These are phyloP conservation scores for Aspergillus sclerotialis DNA, from an alignment of 2,329 filamentous ascomycete genomes.

Conservation along the genomic window DNA sequence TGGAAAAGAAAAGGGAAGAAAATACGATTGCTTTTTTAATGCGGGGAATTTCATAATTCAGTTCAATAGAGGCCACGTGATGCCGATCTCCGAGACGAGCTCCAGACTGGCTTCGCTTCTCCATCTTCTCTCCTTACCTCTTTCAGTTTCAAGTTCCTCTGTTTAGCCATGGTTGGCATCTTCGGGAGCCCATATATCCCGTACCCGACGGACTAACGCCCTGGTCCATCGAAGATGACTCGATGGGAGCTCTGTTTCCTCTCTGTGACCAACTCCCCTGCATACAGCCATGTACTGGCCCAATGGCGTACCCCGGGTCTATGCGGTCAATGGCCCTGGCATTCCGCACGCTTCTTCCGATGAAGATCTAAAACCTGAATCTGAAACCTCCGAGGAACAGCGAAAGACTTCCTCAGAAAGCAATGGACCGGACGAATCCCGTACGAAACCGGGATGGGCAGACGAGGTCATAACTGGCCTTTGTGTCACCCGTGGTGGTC, in stretches of 20 bases:
- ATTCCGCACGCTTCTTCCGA: constrained; percentile 23
- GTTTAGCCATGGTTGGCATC: constrained; percentile 14
- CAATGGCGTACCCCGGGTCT: constrained; percentile 43
- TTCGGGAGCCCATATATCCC: constrained; percentile 13
- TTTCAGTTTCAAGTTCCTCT: not conserved
- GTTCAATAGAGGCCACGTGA: not conserved
- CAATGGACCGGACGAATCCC: constrained; percentile 16
- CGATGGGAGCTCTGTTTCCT: constrained; percentile 25
- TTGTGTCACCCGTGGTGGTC: constrained; percentile 69
- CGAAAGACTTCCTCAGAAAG: constrained; percentile 20
- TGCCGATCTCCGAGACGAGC: constrained; percentile 1
- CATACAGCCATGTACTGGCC: constrained; percentile 43
- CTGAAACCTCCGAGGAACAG: constrained; percentile 13
- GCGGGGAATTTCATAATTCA: constrained; percentile 6
- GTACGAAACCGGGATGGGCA: constrained; percentile 33
- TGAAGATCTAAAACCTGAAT: constrained; percentile 14
- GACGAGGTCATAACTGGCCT: constrained; percentile 67
- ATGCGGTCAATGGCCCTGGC: constrained; percentile 40
- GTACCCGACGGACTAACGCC: constrained; percentile 15
- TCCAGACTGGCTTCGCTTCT: constrained; percentile 1
- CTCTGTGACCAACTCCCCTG: constrained; percentile 19
- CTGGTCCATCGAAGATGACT: constrained; percentile 27
- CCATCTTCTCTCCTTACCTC: constrained; percentile 2
- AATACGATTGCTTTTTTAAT: constrained; percentile 6
- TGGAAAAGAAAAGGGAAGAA: constrained; percentile 2